Percentiles rank a stretch among this genome's conserved stretches.
Conservation (phyloP, 495 filamentous ascomycete species). For the Tuber indicum region DNA sequence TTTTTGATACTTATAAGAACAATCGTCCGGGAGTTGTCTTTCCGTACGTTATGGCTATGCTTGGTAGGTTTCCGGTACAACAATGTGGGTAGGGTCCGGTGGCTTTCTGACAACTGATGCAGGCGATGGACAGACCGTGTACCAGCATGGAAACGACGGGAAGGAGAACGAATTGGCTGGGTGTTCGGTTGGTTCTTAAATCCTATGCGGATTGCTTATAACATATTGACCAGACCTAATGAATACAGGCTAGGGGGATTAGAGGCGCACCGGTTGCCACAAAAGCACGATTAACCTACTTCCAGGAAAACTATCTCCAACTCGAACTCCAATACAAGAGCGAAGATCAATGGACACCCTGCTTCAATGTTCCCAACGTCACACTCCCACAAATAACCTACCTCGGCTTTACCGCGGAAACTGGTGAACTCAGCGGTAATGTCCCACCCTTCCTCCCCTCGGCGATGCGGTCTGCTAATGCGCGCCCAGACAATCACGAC, state of each 20-base stretch:
- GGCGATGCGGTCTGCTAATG: constrained; percentile 5
- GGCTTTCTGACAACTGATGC: constrained; percentile 5
- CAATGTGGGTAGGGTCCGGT: neutral
- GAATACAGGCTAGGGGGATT: constrained; percentile 67
- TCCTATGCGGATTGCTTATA: neutral
- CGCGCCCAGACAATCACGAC: constrained; percentile 78
- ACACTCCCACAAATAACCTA: constrained; percentile 86
- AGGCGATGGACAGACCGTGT: constrained; percentile 73
- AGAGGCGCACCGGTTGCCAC: constrained; percentile 71
- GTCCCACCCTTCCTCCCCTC: neutral
- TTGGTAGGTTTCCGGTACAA: constrained; percentile 48
- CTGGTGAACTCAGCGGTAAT: constrained; percentile 70
- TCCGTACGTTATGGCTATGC: constrained; percentile 98
- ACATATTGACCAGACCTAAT: constrained; percentile 8
- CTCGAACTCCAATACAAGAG: constrained; percentile 90
- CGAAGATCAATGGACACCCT: constrained; percentile 79
- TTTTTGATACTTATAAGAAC: constrained; percentile 99
- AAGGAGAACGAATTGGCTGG: constrained; percentile 88
- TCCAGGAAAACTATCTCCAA: constrained; percentile 87
- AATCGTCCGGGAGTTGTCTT: constrained; percentile 92
- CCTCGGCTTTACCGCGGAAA: constrained; percentile 91
- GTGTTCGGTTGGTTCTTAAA: constrained; percentile 63
- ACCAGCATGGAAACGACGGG: constrained; percentile 92
- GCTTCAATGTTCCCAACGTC: constrained; percentile 63
- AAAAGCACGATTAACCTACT: constrained; percentile 84